Conservation (phyloP, 2,329 filamentous ascomycete species). For the Verticillium isaacii region DNA sequence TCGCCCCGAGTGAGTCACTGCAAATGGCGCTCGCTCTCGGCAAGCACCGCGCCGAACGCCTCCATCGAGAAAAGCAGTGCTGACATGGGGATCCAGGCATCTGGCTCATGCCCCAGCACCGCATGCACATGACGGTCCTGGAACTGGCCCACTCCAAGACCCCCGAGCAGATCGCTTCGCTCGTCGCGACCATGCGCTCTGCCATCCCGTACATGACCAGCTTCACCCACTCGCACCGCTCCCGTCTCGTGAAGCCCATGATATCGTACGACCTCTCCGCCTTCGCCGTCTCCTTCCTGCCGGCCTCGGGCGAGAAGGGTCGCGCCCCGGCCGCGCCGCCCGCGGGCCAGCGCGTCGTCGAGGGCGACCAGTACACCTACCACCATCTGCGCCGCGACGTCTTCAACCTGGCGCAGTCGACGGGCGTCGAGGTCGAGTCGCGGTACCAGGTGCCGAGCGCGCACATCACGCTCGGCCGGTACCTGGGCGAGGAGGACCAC, state of each 20-base stretch:
- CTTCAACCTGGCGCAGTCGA: slow-evolving; percentile 54
- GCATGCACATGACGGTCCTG: slow-evolving; percentile 79
- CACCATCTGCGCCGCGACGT: slow-evolving; percentile 84
- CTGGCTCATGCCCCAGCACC: slow-evolving; percentile 79
- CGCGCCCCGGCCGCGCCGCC: slow-evolving; percentile 28
- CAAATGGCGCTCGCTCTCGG: not conserved
- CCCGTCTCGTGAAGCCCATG: slow-evolving; percentile 75
- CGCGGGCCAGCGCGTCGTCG: slow-evolving; percentile 22
- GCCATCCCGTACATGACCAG: slow-evolving; percentile 57
- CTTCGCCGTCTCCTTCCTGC: slow-evolving; percentile 81
- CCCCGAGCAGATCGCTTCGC: slow-evolving; percentile 57
- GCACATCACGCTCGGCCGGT: slow-evolving; percentile 83
- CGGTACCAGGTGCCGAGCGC: slow-evolving; percentile 86
- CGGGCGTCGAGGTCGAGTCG: slow-evolving; percentile 67
- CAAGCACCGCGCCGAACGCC: not conserved
- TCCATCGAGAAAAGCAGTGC: not conserved
- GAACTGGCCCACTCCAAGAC: slow-evolving; percentile 82
- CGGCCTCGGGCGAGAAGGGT: slow-evolving; percentile 62
- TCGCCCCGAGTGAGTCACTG: slow-evolving; percentile 61
- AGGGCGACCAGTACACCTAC: slow-evolving; percentile 72
- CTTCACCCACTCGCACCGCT: slow-evolving; percentile 61
- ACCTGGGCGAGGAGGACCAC: slow-evolving; percentile 64
- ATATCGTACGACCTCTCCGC: slow-evolving; percentile 82
- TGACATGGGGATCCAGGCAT: slow-evolving; percentile 45
- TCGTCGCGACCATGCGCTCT: slow-evolving; percentile 55